Base-by-base conservation (phyloP, 2,329 filamentous ascomycete genomes). In the Magnaporthiopsis rhizophila region DNA sequence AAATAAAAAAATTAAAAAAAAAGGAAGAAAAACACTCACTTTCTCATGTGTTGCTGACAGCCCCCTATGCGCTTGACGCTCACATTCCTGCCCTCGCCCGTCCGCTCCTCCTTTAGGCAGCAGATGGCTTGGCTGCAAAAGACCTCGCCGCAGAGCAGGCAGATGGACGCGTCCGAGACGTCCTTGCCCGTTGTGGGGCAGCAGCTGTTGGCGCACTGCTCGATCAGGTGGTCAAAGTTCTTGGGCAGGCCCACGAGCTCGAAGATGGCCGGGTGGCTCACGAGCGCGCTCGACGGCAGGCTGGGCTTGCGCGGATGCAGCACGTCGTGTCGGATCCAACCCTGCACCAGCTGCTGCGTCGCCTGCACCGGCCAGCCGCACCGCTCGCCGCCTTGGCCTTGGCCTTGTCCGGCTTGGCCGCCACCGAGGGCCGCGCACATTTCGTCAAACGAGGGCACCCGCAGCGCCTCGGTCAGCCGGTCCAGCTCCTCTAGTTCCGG, bases 41-140 rank as follows among this genome's bases (percentile, higher is more conserved):
- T 92, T 68, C 84, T 79, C 80, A 97, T 87, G 77, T 99, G 95
- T 78, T 96, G 91, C 75, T 94, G 93, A 68, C 91, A 94, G 38
- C 96, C 93, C 59, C 93, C 93, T 66, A 91, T 84, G 63, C 74
- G 79, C 63, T 74, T 68, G 8, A 73, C 71, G 50, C 60, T 62
- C 60, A 12, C 45, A 63, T 78, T 79, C 59, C 77, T 74, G 65
- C 74, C 72, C 57, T 70, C 75, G 69, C 79, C 75, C 59, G 76
- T 77, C 32, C 60, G 60, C 65, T 84, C 85, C 66, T 86, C 81
- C 70, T 87, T 87, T 72, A 91, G 86, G 74, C 95, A 99, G 78
- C 95, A 99, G 60, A 93, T 89, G 59, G 90, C 92, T 79, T 99
- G 95, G 12, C 90, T 92, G 77, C 95, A 99, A 76, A 97, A 94